Percentiles rank a stretch among this genome's conserved stretches.
These are phyloP conservation scores for Blastomyces emzantsi DNA, from an alignment of 2,329 filamentous ascomycete species.

Conservation along the genomic window DNA sequence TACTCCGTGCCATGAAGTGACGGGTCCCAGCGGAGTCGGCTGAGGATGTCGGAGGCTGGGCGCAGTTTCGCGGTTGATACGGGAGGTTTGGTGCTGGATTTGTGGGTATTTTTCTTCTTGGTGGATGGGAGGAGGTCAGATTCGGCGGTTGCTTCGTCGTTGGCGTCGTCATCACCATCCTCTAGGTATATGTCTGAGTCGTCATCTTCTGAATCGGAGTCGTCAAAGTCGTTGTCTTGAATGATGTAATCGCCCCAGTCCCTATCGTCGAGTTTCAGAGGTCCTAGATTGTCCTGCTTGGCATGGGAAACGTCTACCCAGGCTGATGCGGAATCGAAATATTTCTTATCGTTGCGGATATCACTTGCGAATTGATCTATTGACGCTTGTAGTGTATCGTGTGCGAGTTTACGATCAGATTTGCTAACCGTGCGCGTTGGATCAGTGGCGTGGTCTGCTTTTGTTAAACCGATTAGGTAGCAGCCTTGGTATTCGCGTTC, in stretches of 20 bases:
- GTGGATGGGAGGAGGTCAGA: neutral
- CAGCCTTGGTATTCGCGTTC: conserved; percentile 48
- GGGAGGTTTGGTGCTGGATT: neutral
- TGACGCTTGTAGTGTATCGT: conserved; percentile 35
- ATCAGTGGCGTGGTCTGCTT: conserved; percentile 8
- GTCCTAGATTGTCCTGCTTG: conserved; percentile 17
- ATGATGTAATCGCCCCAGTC: conserved; percentile 14
- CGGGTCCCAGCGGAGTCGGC: conserved; percentile 44
- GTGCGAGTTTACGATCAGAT: conserved; percentile 37
- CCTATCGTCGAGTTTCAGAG: conserved; percentile 16
- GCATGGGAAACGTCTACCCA: conserved; percentile 30
- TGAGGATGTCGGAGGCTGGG: conserved; percentile 37
- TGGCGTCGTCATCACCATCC: conserved; percentile 9
- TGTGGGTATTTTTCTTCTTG: neutral
- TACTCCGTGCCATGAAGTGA: conserved; percentile 38
- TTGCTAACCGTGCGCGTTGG: conserved; percentile 12
- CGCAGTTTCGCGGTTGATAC: conserved; percentile 13
- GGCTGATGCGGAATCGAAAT: conserved; percentile 25
- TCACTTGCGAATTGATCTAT: conserved; percentile 30
- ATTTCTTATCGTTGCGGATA: conserved; percentile 29
- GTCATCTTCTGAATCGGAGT: conserved; percentile 12
- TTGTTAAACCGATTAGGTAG: conserved; percentile 52
- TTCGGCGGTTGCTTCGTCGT: conserved; percentile 1
- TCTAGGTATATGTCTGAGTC: conserved; percentile 8
- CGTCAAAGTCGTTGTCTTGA: conserved; percentile 6